Evolutionary conservation across 2,329 filamentous ascomycete genomes (phyloP).

Genomic region (Immersiporthe knoxdaviesiana): DNA sequence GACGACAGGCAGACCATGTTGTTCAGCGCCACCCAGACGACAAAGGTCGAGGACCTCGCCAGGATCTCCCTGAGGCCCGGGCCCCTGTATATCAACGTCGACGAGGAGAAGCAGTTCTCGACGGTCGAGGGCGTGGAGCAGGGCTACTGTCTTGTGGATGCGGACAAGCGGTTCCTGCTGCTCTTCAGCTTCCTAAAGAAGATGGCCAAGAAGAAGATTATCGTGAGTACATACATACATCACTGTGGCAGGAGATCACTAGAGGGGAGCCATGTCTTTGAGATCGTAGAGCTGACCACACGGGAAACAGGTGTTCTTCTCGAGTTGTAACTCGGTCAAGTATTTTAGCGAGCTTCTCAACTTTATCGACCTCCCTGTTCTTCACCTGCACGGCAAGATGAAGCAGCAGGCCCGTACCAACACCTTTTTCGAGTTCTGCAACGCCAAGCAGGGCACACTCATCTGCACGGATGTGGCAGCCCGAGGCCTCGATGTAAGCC

Average conservation of each 20-base stretch:
- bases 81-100: slow-evolving; percentile 96
- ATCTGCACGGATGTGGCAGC: slow-evolving; percentile 98
- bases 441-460: slow-evolving; percentile 77
- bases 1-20: slow-evolving; percentile 92
- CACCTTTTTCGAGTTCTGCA: slow-evolving; percentile 93
- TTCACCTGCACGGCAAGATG: slow-evolving; percentile 90
- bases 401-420: slow-evolving; percentile 99
- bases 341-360: slow-evolving; percentile 96
- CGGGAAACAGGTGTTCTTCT: slow-evolving; percentile 73
- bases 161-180: slow-evolving; percentile 89
- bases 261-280: neutral
- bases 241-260: too few relatives aligned
- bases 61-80: slow-evolving; percentile 89
- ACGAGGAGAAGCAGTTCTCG: slow-evolving; percentile 83
- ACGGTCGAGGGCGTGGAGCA: slow-evolving; percentile 95
- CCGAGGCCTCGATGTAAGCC: slow-evolving; percentile 79
- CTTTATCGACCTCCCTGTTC: slow-evolving; percentile 91
- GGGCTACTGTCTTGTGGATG: slow-evolving; percentile 91
- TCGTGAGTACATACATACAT: slow-evolving; percentile 67
- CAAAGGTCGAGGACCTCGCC: slow-evolving; percentile 96
- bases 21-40: slow-evolving; percentile 98
- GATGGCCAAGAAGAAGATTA: slow-evolving; percentile 94
- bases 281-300: neutral
- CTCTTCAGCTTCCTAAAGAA: slow-evolving; percentile 94
- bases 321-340: slow-evolving; percentile 89